A percentile compares a stretch with the other conserved stretches of the same genome.
Evolutionary conservation across 73 alveolate genomes (phyloP).

Genomic region (Breviolum minutum): DNA sequence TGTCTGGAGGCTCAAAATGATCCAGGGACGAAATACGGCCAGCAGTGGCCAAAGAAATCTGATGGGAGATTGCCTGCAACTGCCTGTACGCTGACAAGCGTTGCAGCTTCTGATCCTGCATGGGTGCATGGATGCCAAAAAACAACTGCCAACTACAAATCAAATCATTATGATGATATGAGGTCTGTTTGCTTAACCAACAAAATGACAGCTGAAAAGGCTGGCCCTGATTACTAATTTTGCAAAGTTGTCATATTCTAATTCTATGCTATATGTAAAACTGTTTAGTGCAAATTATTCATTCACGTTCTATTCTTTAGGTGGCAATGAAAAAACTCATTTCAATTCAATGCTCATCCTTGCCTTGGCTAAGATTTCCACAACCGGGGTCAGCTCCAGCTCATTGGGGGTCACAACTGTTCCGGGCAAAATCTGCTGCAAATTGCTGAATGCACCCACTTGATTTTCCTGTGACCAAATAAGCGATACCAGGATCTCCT

Average conservation of each 20-base stretch:
- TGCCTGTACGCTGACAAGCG: not conserved
- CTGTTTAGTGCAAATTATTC: too few relatives aligned
- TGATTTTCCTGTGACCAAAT: not conserved
- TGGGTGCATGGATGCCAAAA: too few relatives aligned
- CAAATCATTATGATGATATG: too few relatives aligned
- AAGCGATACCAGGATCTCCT: not conserved
- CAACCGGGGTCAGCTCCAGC: not conserved
- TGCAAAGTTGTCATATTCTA: too few relatives aligned
- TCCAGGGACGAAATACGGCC: not conserved
- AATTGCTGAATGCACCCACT: not conserved
- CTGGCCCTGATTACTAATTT: too few relatives aligned
- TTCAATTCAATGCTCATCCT: not conserved
- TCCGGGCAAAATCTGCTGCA: not conserved
- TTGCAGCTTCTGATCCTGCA: not conserved
- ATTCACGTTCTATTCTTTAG: too few relatives aligned
- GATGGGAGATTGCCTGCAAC: not conserved
- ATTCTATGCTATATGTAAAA: too few relatives aligned
- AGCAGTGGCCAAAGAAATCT: not conserved
- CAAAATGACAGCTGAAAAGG: too few relatives aligned
- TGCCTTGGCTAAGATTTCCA: not conserved
- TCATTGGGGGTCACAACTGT: not conserved
- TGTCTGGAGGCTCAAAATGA: not conserved
- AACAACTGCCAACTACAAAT: too few relatives aligned
- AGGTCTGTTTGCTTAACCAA: too few relatives aligned
- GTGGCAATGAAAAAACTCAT: not conserved